A percentile compares a stretch with the other conserved stretches of the same genome.
phyloP scores from a whole-genome alignment of 305 asterid species.

The Plantago lanceolata region DNA sequence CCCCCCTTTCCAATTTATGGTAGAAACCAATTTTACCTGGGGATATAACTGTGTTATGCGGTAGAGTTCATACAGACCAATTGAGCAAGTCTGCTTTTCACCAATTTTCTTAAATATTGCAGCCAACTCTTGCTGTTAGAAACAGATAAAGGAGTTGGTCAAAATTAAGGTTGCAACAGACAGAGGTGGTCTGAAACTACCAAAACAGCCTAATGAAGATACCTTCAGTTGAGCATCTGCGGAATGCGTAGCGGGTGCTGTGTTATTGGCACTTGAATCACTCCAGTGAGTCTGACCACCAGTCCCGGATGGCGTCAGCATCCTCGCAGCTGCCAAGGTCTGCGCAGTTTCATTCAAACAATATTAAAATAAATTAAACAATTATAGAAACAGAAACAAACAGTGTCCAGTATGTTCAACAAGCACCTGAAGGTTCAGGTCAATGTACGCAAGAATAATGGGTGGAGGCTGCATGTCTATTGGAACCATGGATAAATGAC shows the following conservation, averaged over 20 bases:
- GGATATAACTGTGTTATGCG: constrained; percentile 97
- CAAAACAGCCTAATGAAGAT: constrained; percentile 4
- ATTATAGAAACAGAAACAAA: neutral
- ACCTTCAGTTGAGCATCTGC: constrained; percentile 96
- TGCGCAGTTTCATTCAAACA: constrained; percentile 33
- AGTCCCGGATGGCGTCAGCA: constrained; percentile 98
- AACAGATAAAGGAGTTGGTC: constrained; percentile 13
- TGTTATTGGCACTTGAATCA: constrained; percentile 77
- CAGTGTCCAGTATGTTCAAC: constrained; percentile 15
- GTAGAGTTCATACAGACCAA: constrained; percentile 94
- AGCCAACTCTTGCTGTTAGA: constrained; percentile 90
- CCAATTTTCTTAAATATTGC: constrained; percentile 99
- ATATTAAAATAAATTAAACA: neutral
- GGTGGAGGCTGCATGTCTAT: constrained; percentile 98
- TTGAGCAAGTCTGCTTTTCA: constrained; percentile 97
- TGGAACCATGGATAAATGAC: constrained; percentile 97
- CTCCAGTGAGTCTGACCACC: constrained; percentile 96
- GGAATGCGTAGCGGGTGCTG: constrained; percentile 82
- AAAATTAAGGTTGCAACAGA: neutral
- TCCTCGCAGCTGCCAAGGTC: constrained; percentile 99
- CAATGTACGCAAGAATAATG: constrained; percentile 95
- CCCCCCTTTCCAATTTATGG: neutral
- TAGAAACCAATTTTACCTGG: constrained; percentile 44
- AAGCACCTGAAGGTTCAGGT: constrained; percentile 94
- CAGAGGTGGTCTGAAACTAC: neutral